phyloP scores from a whole-genome alignment of 2,329 filamentous ascomycete species.

The Elsinoe perseae region DNA sequence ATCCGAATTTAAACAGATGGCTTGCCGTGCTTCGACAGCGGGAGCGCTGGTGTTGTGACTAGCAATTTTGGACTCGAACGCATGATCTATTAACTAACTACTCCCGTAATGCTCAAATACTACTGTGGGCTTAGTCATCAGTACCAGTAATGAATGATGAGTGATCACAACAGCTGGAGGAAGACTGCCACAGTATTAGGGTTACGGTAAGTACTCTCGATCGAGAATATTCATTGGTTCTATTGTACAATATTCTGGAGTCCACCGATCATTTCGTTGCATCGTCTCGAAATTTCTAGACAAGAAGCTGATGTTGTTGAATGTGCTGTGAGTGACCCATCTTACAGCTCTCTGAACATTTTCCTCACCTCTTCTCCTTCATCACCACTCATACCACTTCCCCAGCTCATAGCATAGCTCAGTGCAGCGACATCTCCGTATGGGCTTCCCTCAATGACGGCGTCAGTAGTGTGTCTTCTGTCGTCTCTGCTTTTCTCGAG shows the following conservation, averaged over 20 bases:
- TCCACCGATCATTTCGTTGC: not conserved
- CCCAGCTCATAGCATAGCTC: slow-evolving; percentile 12
- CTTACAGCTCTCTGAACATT: not conserved
- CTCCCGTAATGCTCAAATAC: no score
- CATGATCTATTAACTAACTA: no score
- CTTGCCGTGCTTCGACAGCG: no score
- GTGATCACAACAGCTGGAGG: not conserved
- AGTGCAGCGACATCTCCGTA: not conserved
- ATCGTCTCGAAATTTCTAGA: not conserved
- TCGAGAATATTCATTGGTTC: no score
- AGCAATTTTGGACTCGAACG: no score
- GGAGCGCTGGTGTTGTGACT: no score
- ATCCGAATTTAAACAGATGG: not conserved
- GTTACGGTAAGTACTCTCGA: not conserved
- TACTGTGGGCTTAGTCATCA: no score
- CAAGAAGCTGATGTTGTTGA: not conserved
- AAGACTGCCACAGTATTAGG: not conserved
- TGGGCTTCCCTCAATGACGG: not conserved
- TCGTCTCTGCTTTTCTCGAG: not conserved
- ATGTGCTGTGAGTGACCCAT: not conserved
- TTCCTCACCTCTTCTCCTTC: slow-evolving; percentile 4
- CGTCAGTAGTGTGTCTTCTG: slow-evolving; percentile 6
- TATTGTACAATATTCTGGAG: not conserved
- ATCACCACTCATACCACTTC: not conserved
- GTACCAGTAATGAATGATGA: no score